phyloP scores from a whole-genome alignment of 1,139 yeast genomes.

The Taiozyma sp. region DNA sequence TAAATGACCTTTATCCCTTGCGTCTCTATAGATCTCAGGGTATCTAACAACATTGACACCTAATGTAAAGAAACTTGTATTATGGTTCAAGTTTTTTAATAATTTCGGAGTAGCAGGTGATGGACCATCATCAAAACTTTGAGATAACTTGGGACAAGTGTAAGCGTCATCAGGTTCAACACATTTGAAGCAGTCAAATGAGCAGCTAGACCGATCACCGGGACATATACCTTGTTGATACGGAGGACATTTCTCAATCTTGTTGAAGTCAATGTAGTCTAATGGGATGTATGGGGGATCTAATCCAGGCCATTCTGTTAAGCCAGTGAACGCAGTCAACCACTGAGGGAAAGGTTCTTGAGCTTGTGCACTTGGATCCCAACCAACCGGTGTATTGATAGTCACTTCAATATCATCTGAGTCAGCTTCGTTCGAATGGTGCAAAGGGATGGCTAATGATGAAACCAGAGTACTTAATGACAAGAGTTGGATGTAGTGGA shows the following conservation, averaged over 20 bases:
- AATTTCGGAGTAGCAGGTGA: conserved; percentile 61
- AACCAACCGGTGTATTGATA: conserved; percentile 21
- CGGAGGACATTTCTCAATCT: conserved; percentile 42
- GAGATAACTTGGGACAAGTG: conserved; percentile 70
- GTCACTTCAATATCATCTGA: background rate
- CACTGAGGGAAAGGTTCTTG: conserved; percentile 66
- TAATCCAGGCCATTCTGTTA: conserved; percentile 74
- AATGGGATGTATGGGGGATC: conserved; percentile 86
- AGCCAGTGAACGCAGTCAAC: conserved; percentile 70
- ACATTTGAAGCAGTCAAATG: conserved; percentile 84
- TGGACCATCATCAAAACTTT: conserved; percentile 96
- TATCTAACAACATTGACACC: conserved; percentile 74
- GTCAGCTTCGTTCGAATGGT: background rate
- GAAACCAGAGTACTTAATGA: background rate
- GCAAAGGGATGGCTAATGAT: background rate
- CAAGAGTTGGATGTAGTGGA: background rate
- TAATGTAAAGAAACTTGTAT: conserved; percentile 76
- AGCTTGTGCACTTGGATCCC: conserved; percentile 21
- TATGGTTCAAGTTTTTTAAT: conserved; percentile 43
- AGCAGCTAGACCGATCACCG: conserved; percentile 49
- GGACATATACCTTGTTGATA: conserved; percentile 62
- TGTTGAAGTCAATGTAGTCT: conserved; percentile 55
- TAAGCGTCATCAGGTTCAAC: conserved; percentile 70
- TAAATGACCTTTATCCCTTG: conserved; percentile 62
- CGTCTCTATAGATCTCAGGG: conserved; percentile 64